Conservation (phyloP, 2,329 filamentous ascomycete genomes). For the Neofusicoccum parvum region DNA sequence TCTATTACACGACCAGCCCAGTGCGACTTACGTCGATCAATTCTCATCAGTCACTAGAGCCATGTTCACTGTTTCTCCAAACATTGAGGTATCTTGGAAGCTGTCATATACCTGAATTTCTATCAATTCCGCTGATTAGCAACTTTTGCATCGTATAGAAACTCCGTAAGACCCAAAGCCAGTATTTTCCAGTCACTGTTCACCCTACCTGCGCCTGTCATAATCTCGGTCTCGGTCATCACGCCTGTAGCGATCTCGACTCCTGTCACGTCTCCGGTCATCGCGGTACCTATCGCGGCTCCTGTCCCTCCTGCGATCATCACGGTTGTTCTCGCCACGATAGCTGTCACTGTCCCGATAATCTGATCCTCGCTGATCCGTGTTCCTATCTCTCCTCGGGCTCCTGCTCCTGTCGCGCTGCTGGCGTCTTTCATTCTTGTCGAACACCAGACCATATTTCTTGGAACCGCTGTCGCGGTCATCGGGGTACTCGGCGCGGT, state of each 20-base stretch:
- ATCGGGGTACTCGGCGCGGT: conserved; percentile 60
- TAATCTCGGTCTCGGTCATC: conserved; percentile 39
- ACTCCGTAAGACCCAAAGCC: background rate
- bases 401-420: conserved; percentile 38
- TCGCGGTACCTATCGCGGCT: conserved; percentile 45
- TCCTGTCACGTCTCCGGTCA: conserved; percentile 26
- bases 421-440: conserved; percentile 64
- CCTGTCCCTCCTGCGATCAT: conserved; percentile 37
- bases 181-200: background rate
- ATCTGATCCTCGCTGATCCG: background rate
- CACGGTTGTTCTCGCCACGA: conserved; percentile 34
- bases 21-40: no score
- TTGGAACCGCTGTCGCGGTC: conserved; percentile 46
- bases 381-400: conserved; percentile 30
- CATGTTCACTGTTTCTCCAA: background rate
- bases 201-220: conserved; percentile 30
- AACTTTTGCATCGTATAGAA: background rate
- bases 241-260: conserved; percentile 38
- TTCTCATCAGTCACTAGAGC: no score
- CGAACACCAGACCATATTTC: conserved; percentile 79
- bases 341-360: conserved; percentile 25
- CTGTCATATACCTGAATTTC: background rate
- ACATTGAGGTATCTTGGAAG: background rate
- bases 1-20: no score
- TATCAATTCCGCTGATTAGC: background rate